Conservation (phyloP, 2,329 filamentous ascomycete species). For the Zymoseptoria ardabiliae region DNA sequence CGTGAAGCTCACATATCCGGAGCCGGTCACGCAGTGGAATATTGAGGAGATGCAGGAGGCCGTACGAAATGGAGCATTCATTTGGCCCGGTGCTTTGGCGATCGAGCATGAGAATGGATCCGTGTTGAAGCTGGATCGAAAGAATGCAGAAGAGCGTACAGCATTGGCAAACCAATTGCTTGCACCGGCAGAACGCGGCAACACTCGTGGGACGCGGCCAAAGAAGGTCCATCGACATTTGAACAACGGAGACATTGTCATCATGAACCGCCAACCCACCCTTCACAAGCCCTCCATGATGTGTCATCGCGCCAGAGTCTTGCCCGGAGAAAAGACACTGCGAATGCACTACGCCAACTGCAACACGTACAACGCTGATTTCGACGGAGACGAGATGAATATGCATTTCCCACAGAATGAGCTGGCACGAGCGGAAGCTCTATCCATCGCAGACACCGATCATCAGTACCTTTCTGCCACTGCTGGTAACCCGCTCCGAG, state of each 20-base stretch:
- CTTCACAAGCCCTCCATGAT: slow-evolving; percentile 99
- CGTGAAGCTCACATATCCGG: slow-evolving; percentile 89
- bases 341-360: slow-evolving; percentile 99
- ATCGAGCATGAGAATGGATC: slow-evolving; percentile 96
- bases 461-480: slow-evolving; percentile 95
- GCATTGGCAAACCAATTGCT: slow-evolving; percentile 89
- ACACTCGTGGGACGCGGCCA: slow-evolving; percentile 67
- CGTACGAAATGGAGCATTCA: slow-evolving; percentile 87
- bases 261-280: slow-evolving; percentile 98
- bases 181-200: slow-evolving; percentile 64
- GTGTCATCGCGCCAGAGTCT: slow-evolving; percentile 86
- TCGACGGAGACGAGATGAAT: slow-evolving; percentile 99
- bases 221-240: slow-evolving; percentile 97
- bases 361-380: slow-evolving; percentile 99
- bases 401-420: slow-evolving; percentile 99
- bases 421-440: slow-evolving; percentile 82
- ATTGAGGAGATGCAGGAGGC: slow-evolving; percentile 93
- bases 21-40: slow-evolving; percentile 95
- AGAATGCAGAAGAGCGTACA: slow-evolving; percentile 78
- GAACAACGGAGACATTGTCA: slow-evolving; percentile 90
- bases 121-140: slow-evolving; percentile 78
- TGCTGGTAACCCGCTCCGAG: slow-evolving; percentile 84
- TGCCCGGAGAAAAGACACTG: slow-evolving; percentile 92
- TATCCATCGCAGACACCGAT: slow-evolving; percentile 91
- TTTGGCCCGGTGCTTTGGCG: slow-evolving; percentile 88